These are phyloP conservation scores for Coemansia sp. DNA, from an alignment of 192 early-diverging fungal species.

Conservation along the genomic window DNA sequence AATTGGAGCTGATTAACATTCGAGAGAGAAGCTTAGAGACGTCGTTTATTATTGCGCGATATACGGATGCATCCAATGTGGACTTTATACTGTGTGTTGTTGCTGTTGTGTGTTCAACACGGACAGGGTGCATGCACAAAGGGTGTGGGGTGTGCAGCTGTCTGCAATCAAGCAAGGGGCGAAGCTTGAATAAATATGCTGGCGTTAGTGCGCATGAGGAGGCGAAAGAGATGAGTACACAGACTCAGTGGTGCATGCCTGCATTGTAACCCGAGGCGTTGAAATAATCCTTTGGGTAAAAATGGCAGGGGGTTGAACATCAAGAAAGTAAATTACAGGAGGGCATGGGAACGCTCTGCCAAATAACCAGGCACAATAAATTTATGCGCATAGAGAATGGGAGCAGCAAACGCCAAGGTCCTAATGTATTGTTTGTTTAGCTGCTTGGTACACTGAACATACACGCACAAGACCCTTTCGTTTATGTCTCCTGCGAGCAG, in stretches of 20 bases:
- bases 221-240: neutral
- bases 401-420: neutral
- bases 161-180: neutral
- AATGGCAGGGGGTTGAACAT: conserved; percentile 2
- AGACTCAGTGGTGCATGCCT: neutral
- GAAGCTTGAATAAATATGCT: neutral
- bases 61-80: neutral
- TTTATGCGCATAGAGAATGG: conserved; percentile 17
- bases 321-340: neutral
- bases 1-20: neutral
- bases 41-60: neutral
- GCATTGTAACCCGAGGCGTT: conserved; percentile 5
- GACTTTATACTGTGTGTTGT: neutral
- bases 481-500: neutral
- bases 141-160: neutral
- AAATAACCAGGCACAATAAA: conserved; percentile 33
- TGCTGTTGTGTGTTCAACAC: neutral
- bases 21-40: neutral
- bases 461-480: neutral
- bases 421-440: conserved; percentile 3
- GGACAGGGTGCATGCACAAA: neutral
- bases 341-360: neutral
- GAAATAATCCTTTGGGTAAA: conserved; percentile 5
- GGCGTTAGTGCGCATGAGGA: neutral
- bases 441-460: neutral